Percentiles rank a stretch among this genome's conserved stretches.
phyloP scores from a whole-genome alignment of 2,329 filamentous ascomycete species.

The Scedosporium boydii region DNA sequence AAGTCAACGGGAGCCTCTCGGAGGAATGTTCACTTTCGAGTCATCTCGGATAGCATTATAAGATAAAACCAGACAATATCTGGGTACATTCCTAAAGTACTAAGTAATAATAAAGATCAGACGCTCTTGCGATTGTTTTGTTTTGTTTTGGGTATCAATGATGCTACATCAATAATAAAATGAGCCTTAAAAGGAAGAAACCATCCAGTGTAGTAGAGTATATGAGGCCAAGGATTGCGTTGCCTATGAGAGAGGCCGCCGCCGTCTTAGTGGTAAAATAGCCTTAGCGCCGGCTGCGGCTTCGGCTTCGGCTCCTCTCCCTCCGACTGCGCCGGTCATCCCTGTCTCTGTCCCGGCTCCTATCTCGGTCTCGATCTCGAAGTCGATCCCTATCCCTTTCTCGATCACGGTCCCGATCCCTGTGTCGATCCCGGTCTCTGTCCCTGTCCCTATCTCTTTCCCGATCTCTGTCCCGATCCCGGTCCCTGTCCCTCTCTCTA shows the following conservation, averaged over 20 bases:
- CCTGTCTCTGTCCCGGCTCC: slow-evolving; percentile 12
- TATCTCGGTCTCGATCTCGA: slow-evolving; percentile 6
- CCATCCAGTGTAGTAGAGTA: not conserved
- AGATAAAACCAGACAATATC: too few relatives aligned
- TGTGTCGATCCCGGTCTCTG: slow-evolving; percentile 16
- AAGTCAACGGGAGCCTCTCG: too few relatives aligned
- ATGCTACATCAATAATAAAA: not conserved
- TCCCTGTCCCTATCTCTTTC: slow-evolving; percentile 15
- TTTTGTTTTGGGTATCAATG: not conserved
- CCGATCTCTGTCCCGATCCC: slow-evolving; percentile 17
- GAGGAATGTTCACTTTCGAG: too few relatives aligned
- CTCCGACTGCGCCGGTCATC: slow-evolving; percentile 6
- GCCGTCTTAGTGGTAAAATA: not conserved
- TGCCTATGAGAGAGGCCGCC: not conserved
- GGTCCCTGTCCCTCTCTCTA: slow-evolving; percentile 22
- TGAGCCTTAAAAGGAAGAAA: not conserved
- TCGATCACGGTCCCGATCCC: slow-evolving; percentile 14
- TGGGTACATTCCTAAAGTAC: too few relatives aligned
- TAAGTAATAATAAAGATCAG: too few relatives aligned
- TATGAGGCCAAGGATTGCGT: not conserved
- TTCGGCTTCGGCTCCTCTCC: slow-evolving; percentile 24
- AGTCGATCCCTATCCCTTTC: slow-evolving; percentile 7
- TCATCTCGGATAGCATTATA: too few relatives aligned
- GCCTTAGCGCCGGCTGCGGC: slow-evolving; percentile 29
- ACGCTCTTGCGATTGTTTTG: too few relatives aligned